Base-by-base conservation (phyloP, 2,329 filamentous ascomycete species). In the Bipolaris victoriae region DNA sequence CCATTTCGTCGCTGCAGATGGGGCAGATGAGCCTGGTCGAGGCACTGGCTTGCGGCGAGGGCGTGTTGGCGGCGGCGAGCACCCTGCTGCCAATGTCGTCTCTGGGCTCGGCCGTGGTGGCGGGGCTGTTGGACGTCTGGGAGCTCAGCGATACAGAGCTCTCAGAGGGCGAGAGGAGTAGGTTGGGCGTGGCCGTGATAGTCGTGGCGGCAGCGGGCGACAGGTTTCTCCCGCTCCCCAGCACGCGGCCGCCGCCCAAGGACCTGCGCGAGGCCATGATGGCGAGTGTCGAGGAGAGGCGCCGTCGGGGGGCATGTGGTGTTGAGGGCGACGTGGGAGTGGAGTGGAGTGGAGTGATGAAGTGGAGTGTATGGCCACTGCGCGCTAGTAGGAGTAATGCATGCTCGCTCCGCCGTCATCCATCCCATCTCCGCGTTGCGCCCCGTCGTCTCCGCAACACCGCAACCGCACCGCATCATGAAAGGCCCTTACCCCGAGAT, bases 1-100 rank as follows among this genome's bases (percentile, higher is more conserved):
- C 92, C 95, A 99, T 99, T 77, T 97, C 93, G 79, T 98, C 96
- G 67, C 88, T 92, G 78, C 95, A 99, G 73, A 99, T 99, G n/a
- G 95, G 95, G 76, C 95, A 99, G 53, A 94, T 87, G 57, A 99
- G 86, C 76, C 85, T 85, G 63, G 86, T 86, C 65, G 84, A 86
- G 53, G 86, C 80, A 50, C 86, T 83, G 62, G 83, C 40, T 15
- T 22, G 83, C 59, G 81, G 83, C 50, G 83, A 80, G 68, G 81
- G 78, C 39, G 82, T 81, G 60, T 82, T 81, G 78, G 85, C 83
- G 40, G 85, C 85, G 49, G 95, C 79, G 52, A 90, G 92, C 68
- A 97, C 89, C 71, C 90, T 90, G 53, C 92, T 91, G 36, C 86
- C 86, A 51, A 97, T 84, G 71, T 97, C 92, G 72, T 94, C 91